Evolutionary conservation across 441 rosid genomes (phyloP), one percentile per base, ranked within the genome.

Genomic region (Erodium trifolium): DNA sequence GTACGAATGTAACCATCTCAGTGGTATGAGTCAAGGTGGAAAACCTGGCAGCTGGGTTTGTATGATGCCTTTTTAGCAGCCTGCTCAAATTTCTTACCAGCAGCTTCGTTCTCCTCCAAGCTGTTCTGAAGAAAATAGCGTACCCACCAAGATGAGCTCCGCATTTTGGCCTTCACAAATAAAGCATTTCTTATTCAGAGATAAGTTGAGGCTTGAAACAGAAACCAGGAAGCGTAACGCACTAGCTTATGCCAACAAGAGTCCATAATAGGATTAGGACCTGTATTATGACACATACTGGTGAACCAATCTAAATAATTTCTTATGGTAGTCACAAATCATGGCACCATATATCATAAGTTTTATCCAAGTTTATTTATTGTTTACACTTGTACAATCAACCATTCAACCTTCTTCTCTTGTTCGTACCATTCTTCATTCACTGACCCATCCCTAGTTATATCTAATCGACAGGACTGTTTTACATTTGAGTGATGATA

Each of bases 131-230:
- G 63, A 62, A 85, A 82, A 73, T 51, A 86, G 29, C 75, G 76
- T 2, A 67, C 39, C 89, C 89, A 83, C 89, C 87, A 86, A 34
- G 84, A 66, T 0, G 82, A 66, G 70, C 89, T 86, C 82, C 91
- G 80, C 78, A 83, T 68, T 76, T 86, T 88, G 1, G 88, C 89
- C 91, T 88, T 70, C 75, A 69, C 2, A 18, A 16, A 10, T 13
- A 64, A 45, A 64, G 16, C 64, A 13, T 39, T 57, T 16, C 23
- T 55, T 18, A 49, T 49, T 12, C 14, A 49, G 5, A 49, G 57
- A 49, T 5, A 49, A 49, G 57, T 49, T 11, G 19, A 16, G 62
- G 19, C 62, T 55, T 55, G 16, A 14, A 55, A 53, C 17, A 16
- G 23, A 16, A 18, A 55, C 18, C 49, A 16, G 60, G 60, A 17